phyloP scores from a whole-genome alignment of 441 rosid species.

The Macaranga tanarius region DNA sequence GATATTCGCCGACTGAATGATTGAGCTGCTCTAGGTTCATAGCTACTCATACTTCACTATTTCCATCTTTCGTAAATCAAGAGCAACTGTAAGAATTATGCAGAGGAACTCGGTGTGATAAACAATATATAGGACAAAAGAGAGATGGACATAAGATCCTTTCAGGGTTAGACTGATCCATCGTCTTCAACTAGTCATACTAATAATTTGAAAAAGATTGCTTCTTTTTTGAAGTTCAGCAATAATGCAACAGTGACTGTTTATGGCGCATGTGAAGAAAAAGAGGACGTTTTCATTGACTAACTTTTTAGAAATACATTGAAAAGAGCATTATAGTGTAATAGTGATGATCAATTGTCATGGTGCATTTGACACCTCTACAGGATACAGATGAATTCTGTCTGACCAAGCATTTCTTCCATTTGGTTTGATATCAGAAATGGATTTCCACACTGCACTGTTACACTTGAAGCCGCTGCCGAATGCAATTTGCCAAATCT shows the following conservation, averaged over 20 bases:
- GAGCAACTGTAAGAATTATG: background rate
- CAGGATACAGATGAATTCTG: conserved; percentile 53
- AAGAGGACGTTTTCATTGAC: background rate
- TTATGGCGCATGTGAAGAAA: background rate
- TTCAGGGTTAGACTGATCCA: background rate
- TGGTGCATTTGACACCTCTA: conserved; percentile 25
- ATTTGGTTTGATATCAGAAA: conserved; percentile 37
- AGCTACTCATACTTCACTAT: background rate
- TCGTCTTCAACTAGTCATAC: background rate
- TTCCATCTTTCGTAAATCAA: background rate
- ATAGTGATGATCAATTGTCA: background rate
- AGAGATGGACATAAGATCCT: background rate
- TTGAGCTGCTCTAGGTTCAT: background rate
- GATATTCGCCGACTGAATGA: background rate
- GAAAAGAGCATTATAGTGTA: background rate
- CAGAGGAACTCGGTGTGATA: background rate
- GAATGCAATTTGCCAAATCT: conserved; percentile 55
- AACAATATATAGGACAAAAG: background rate
- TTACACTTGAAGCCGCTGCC: conserved; percentile 70
- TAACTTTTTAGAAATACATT: background rate
- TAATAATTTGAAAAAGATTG: background rate
- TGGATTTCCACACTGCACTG: conserved; percentile 65
- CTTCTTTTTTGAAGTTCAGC: background rate
- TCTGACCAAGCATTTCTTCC: conserved; percentile 58
- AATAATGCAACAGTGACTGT: background rate